A percentile compares a stretch with the other conserved stretches of the same genome.
Evolutionary conservation across 345 rosid species (phyloP).

Genomic region (Moricandia arvensis): DNA sequence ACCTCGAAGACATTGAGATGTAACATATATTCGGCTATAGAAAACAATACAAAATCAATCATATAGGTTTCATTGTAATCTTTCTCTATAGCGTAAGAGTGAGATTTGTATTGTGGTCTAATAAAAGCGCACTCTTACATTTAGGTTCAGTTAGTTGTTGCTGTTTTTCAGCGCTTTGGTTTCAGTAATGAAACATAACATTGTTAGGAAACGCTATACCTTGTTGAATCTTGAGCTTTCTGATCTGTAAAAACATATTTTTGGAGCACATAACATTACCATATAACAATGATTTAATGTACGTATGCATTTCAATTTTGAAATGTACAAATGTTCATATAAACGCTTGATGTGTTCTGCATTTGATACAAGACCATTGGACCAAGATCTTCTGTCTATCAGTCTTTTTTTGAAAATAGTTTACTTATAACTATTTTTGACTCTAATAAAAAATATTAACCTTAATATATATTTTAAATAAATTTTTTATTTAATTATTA

Average conservation of each 20-base stretch:
- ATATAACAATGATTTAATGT: neutral
- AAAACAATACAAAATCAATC: neutral
- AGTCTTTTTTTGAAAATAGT: too few species aligned
- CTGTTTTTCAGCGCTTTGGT: neutral
- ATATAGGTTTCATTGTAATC: neutral
- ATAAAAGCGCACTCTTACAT: neutral
- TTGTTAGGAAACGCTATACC: neutral
- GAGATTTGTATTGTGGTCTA: neutral
- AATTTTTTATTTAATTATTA: too few species aligned
- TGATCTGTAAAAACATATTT: neutral
- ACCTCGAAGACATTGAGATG: constrained; percentile 95
- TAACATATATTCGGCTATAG: constrained; percentile 31
- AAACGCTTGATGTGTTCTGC: neutral
- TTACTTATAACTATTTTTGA: too few species aligned
- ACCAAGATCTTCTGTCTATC: neutral
- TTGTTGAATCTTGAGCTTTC: neutral
- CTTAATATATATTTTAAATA: too few species aligned
- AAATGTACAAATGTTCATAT: neutral
- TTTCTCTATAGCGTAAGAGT: neutral
- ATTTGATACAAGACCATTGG: neutral
- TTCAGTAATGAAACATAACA: neutral
- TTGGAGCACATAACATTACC: neutral
- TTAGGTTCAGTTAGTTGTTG: neutral
- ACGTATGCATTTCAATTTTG: neutral
- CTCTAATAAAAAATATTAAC: too few species aligned